Evolutionary conservation across 257 asterid genomes (phyloP), one percentile per base, ranked within the genome.

Genomic region (Solanum piurae): DNA sequence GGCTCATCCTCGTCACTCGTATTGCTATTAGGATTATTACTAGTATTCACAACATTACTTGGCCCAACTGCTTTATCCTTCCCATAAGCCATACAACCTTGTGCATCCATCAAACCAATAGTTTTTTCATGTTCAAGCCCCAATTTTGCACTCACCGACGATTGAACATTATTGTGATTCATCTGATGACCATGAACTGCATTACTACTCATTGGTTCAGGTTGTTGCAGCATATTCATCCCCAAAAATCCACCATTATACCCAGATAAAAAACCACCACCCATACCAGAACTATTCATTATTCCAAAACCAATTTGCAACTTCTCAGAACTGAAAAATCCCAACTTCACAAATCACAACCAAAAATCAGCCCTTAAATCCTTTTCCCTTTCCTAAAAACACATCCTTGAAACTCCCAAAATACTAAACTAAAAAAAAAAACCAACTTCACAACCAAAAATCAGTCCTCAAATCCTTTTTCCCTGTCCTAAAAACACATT

Each of bases 1-100:
- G 71, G 90, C 14, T 88, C 91, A 84, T 88, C 92, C 75, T 91
- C 93, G 16, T 91, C 91, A 9, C 90, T 91, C 12, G 83, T 87
- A 83, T 87, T 42, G 52, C 77, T 86, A 84, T 86, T 89, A 8
- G 62, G 72, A 76, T 87, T 87, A 27, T 68, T 79, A 18, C 84
- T 60, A 86, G 25, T 73, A 86, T 79, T 66, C 58, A 64, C 27
- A 55, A 83, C 76, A 71, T 83, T 86, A 74, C 37, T 49, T 11
- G 83, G 68, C n/a, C 75, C 80, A 79, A 27, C 83, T 34, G 73
- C 21, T 85, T 80, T 88, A 36, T 88, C 88, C 44, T 80, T 86
- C 23, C 87, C 91, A 60, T 79, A 84, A 86, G 66, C 86, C 92
- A 85, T 83, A 25, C 88, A 87, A 36, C 55, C 89, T 46, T 80